These are phyloP conservation scores for Podila minutissima DNA, from an alignment of 192 early-diverging fungal genomes.

Conservation along the genomic window DNA sequence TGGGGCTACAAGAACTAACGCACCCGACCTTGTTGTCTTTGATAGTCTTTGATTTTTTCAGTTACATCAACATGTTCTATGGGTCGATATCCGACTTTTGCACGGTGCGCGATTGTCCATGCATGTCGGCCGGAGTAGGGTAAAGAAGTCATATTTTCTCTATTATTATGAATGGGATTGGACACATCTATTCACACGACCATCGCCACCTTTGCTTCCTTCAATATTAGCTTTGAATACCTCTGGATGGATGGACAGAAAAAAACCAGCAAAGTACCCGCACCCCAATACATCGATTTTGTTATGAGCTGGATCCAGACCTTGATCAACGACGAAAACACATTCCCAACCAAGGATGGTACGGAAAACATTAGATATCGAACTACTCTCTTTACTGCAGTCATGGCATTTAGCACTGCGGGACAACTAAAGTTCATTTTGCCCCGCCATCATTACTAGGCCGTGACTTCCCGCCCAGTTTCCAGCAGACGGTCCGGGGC, in stretches of 20 bases:
- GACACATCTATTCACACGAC: no score
- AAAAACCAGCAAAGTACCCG: slow-evolving; percentile 82
- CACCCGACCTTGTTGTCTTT: no score
- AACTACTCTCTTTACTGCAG: no score
- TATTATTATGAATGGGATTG: not conserved
- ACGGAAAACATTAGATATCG: not conserved
- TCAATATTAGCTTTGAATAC: slow-evolving; percentile 73
- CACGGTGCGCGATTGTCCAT: slow-evolving; percentile 81
- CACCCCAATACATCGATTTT: slow-evolving; percentile 95
- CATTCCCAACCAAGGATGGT: slow-evolving; percentile 95
- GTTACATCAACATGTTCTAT: slow-evolving; percentile 92
- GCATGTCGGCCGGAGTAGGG: slow-evolving; percentile 86
- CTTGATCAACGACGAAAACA: slow-evolving; percentile 85
- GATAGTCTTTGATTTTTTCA: slow-evolving; percentile 92
- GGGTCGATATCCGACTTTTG: slow-evolving; percentile 91
- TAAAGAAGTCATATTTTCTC: slow-evolving; percentile 29
- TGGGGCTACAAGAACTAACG: no score
- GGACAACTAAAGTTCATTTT: no score
- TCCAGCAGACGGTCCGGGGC: slow-evolving; percentile 68
- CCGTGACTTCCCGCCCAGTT: slow-evolving; percentile 86
- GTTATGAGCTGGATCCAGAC: slow-evolving; percentile 89
- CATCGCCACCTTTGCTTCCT: not conserved
- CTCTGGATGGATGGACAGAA: slow-evolving; percentile 91
- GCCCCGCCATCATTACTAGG: slow-evolving; percentile 52
- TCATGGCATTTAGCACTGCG: no score